Evolutionary conservation across 129 eudicot genomes (phyloP).

Genomic region (Flaveria sonorensis): DNA sequence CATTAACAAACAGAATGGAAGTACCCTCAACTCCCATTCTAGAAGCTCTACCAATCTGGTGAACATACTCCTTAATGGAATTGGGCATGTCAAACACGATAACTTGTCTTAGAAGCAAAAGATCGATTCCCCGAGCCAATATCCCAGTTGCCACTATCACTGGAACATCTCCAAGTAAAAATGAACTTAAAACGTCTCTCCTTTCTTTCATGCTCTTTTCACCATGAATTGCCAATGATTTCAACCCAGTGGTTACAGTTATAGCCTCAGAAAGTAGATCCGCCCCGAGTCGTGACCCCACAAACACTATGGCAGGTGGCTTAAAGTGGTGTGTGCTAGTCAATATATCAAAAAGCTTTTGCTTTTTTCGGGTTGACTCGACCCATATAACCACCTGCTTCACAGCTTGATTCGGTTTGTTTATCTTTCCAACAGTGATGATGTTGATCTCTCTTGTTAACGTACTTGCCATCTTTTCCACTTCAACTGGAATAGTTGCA

Average conservation of each 20-base stretch:
- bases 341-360: constrained; percentile 88
- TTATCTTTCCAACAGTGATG: constrained; percentile 66
- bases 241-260: constrained; percentile 62
- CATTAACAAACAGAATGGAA: constrained; percentile 71
- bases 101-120: constrained; percentile 76
- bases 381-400: constrained; percentile 95
- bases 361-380: constrained; percentile 76
- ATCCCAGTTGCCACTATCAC: constrained; percentile 92
- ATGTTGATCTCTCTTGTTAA: constrained; percentile 53
- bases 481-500: constrained; percentile 77
- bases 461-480: constrained; percentile 65
- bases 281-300: constrained; percentile 84
- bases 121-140: constrained; percentile 88
- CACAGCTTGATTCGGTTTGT: constrained; percentile 61
- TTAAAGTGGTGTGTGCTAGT: constrained; percentile 70
- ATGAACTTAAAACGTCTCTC: constrained; percentile 58
- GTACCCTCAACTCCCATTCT: constrained; percentile 84
- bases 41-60: constrained; percentile 88
- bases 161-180: constrained; percentile 71
- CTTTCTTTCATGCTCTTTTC: constrained; percentile 94
- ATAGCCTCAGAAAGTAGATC: constrained; percentile 91
- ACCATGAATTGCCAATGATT: constrained; percentile 81
- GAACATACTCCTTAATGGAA: constrained; percentile 87
- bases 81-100: constrained; percentile 93
- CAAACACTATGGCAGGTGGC: constrained; percentile 97